Evolutionary conservation across 2,329 filamentous ascomycete genomes (phyloP).

Genomic region (Sarocladium oryzae): DNA sequence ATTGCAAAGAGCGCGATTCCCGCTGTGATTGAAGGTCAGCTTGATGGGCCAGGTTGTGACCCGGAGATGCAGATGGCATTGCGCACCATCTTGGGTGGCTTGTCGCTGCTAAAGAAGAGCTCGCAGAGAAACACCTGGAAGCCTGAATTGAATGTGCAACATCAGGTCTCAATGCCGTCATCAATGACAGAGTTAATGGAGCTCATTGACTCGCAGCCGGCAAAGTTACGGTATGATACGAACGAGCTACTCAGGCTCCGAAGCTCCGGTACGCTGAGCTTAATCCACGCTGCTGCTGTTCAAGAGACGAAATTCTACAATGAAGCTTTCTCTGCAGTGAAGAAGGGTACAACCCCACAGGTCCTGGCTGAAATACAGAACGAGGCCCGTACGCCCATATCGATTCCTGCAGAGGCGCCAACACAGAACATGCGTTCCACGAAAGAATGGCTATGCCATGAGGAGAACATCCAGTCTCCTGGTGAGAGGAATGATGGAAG

Average conservation of each 20-base stretch:
- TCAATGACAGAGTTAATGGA: not conserved
- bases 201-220: not conserved
- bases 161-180: not conserved
- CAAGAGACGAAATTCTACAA: not conserved
- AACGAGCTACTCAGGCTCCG: not conserved
- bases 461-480: too few species aligned
- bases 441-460: not conserved
- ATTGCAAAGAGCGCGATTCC: not conserved
- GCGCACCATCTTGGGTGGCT: not conserved
- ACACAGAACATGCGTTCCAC: too few species aligned
- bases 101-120: not conserved
- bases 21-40: not conserved
- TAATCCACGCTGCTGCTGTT: not conserved
- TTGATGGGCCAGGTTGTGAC: not conserved
- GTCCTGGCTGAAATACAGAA: too few species aligned
- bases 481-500: not conserved
- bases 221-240: not conserved
- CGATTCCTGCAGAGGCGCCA: too few species aligned
- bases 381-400: too few species aligned
- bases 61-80: not conserved
- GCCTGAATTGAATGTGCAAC: not conserved
- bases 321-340: not conserved
- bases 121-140: not conserved
- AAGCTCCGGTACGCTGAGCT: not conserved
- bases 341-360: not conserved